These are phyloP conservation scores for Lycium barbarum DNA, from an alignment of 257 asterid genomes.

Conservation along the genomic window DNA sequence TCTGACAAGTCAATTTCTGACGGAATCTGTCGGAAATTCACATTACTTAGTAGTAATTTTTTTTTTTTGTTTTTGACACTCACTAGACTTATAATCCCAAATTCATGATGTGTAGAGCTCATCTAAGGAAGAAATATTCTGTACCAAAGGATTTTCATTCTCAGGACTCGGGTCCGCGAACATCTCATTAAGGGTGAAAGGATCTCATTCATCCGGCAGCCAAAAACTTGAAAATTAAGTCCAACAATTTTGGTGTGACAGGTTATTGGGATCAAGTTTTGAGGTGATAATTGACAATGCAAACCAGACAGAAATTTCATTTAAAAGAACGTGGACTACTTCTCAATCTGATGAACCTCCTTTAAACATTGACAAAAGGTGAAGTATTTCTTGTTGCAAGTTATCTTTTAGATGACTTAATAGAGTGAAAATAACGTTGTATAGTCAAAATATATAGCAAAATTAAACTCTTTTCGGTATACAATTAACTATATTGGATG, in stretches of 20 bases:
- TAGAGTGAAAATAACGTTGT: neutral
- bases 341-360: constrained; percentile 45
- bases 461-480: neutral
- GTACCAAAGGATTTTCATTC: neutral
- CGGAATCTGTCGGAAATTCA: neutral
- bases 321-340: constrained; percentile 47
- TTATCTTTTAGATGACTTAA: neutral
- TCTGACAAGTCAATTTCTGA: neutral
- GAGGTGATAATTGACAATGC: constrained; percentile 43
- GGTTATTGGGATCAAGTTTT: constrained; percentile 54
- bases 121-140: neutral
- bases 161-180: neutral
- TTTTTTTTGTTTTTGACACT: neutral
- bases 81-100: fast-evolving
- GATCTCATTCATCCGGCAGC: fast-evolving
- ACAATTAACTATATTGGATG: too few relatives aligned
- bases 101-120: neutral
- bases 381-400: neutral
- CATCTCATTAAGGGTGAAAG: neutral
- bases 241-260: constrained; percentile 25
- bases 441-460: too few relatives aligned
- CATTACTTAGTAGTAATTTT: neutral
- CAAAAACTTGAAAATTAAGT: neutral
- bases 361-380: constrained; percentile 65
- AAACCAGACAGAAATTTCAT: constrained; percentile 59